Evolutionary conservation across 495 filamentous ascomycete species (phyloP).

Genomic region (Penicillium waksmanii): DNA sequence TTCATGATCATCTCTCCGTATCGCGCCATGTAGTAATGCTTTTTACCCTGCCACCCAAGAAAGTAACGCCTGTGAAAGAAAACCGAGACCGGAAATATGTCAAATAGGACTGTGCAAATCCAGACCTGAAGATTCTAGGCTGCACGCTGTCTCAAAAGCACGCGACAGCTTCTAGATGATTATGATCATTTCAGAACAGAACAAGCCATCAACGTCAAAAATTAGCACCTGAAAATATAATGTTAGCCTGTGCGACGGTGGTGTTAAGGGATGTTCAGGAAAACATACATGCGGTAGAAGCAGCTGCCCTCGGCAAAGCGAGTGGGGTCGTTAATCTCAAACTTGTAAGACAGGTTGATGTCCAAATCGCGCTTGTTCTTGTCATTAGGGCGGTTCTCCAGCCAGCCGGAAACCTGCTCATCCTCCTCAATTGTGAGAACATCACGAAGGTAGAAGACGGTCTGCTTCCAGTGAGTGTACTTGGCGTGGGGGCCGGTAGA

Average conservation of each 20-base stretch:
- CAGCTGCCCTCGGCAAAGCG: conserved; percentile 70
- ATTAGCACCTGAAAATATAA: conserved; percentile 47
- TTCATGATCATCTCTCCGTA: conserved; percentile 51
- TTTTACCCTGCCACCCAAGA: conserved; percentile 46
- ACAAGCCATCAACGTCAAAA: conserved; percentile 18
- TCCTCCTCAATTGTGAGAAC: conserved; percentile 81
- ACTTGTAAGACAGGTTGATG: conserved; percentile 81
- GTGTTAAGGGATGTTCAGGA: not conserved
- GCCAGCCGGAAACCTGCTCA: conserved; percentile 69
- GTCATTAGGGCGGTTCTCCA: conserved; percentile 85
- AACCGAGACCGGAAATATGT: conserved; percentile 33
- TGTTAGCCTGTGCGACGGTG: conserved; percentile 30
- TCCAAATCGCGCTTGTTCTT: conserved; percentile 95
- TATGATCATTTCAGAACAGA: conserved; percentile 19
- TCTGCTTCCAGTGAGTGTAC: conserved; percentile 96
- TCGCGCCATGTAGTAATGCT: conserved; percentile 52
- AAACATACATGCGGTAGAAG: conserved; percentile 84
- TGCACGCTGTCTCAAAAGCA: conserved; percentile 30
- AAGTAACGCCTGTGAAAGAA: conserved; percentile 38
- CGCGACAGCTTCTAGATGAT: conserved; percentile 26
- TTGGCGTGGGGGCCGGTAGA: conserved; percentile 88
- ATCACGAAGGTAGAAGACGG: conserved; percentile 85
- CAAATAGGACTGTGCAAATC: conserved; percentile 29
- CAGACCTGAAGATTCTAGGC: conserved; percentile 37
- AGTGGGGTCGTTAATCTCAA: conserved; percentile 72